Evolutionary conservation across 1,284 basidiomycete genomes (phyloP), one percentile per base, ranked within the genome.

Genomic region (Somion occarium): DNA sequence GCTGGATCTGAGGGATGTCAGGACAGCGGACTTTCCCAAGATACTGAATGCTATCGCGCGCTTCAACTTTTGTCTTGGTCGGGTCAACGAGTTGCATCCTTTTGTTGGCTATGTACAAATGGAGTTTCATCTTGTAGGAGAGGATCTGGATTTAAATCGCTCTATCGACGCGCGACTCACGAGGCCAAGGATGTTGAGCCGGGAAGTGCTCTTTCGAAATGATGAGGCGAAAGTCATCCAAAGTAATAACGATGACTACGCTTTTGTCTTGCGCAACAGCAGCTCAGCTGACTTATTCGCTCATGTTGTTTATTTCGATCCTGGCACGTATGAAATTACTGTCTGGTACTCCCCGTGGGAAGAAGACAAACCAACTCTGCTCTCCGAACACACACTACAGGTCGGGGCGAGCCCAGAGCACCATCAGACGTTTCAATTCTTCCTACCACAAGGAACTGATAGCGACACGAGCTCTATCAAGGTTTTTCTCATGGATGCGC

Each of bases 301-400:
- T 7, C 41, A 55, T 38, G 23, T 53, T 18, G 19, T 49, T 19
- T 55, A 50, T 27, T 55, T 55, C 39, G 54, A 55, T 39, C 54
- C 54, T 12, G 39, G 39, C 23, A 55, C 54, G 23, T 55, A 55
- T 34, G 24, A 43, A 22, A 51, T 55, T 25, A 26, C 19, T 20
- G 19, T 41, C 9, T 55, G 54, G 47, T 55, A 55, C 48, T 44
- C 23, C 15, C 38, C 51, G 3, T 24, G 42, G 24, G 51, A 52
- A 13, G 25, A 38, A 9, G 44, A 43, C 9, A 49, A 47, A 38
- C 41, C 51, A 26, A 52, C 51, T 5, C 38, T 55, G 37, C 43
- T 24, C 25, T 23, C 51, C 20, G 24, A 44, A 20, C 18, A 43
- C 18, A n/a, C 24, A 19, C 48, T 55, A n/a, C 54, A 55, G 43